Evolutionary conservation across 768 basidiomycete genomes (phyloP), one percentile per base, ranked within the genome.

Genomic region (Kwoniella sp.): DNA sequence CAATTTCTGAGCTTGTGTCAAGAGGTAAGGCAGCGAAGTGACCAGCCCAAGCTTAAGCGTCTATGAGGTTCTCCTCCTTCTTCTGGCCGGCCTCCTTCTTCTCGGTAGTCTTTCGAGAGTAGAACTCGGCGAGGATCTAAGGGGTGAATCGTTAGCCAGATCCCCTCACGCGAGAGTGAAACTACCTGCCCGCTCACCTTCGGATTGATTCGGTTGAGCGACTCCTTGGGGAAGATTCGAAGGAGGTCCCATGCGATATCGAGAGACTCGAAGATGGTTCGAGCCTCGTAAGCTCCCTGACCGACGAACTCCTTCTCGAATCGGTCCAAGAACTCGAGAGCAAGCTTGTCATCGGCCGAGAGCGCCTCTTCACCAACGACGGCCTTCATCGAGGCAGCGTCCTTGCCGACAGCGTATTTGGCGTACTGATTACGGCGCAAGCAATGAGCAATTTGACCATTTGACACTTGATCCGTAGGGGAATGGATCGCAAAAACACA

Each of bases 321-420:
- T 82, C 95, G 92, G 79, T 95, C 93, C 71, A 99, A 83, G 85
- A 99, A 99, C 81, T 98, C 94, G 55, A 99, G 83, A 9, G 95
- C 94, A 41, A 96, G 86, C 83, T 96, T 97, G 82, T 99, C 96
- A 81, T 98, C 96, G 0, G 87, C 83, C 50, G 91, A 93, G 73
- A 98, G 82, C 23, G 96, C 94, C 82, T 99, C 96, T 82, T 98
- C 96, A 74, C 96, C 96, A 57, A 99, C 96, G 48, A 98, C 96
- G 66, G 96, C 96, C 82, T 98, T 98, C 96, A 99, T 99, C 13
- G 93, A 86, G 1, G 94, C 93, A 54, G 94, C 95, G 77, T 97
- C 95, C 79, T 92, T 88, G 55, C 93, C 95, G 76, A 96, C 95
- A 72, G 95, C 95, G 82, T 98, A 97, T 83, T 96, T 94, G 80